Evolutionary conservation across 106 monocot species (phyloP).

Genomic region (Posidonia australis): DNA sequence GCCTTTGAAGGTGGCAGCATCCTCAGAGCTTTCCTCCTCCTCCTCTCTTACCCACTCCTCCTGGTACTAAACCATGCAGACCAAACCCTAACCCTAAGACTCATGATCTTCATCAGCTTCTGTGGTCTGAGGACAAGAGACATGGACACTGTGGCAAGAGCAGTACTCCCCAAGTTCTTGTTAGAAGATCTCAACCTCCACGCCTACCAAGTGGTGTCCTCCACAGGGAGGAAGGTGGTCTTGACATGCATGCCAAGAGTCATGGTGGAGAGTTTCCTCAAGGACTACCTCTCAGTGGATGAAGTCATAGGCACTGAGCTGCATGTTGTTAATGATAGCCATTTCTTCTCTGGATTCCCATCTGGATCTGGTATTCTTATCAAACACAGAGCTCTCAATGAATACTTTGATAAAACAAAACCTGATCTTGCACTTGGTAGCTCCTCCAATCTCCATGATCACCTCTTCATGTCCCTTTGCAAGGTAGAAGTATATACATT

Average conservation of each 20-base stretch:
- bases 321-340: slow-evolving; percentile 16
- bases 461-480: slow-evolving; percentile 34
- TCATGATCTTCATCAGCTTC: slow-evolving; percentile 66
- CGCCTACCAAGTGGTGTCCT: slow-evolving; percentile 24
- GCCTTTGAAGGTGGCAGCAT: slow-evolving; percentile 71
- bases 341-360: slow-evolving; percentile 40
- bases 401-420: slow-evolving; percentile 24
- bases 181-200: slow-evolving; percentile 43
- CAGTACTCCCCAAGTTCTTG: slow-evolving; percentile 71
- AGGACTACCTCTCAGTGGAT: slow-evolving; percentile 36
- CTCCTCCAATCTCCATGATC: slow-evolving; percentile 22
- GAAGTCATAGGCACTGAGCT: slow-evolving; percentile 42
- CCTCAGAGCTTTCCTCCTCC: slow-evolving; percentile 41
- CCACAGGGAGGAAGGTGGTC: slow-evolving; percentile 41
- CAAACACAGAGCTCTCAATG: slow-evolving; percentile 19
- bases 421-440: slow-evolving; percentile 42
- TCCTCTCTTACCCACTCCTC: slow-evolving; percentile 40
- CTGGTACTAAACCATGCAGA: slow-evolving; percentile 20
- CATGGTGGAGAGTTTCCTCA: slow-evolving; percentile 65
- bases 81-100: slow-evolving; percentile 17
- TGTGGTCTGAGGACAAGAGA: slow-evolving; percentile 39
- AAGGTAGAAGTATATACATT: slow-evolving; percentile 37
- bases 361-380: neutral
- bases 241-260: slow-evolving; percentile 46
- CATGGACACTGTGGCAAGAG: slow-evolving; percentile 41